Conservation (phyloP, 2,329 filamentous ascomycete genomes). For the Fusarium sulawesiense region DNA sequence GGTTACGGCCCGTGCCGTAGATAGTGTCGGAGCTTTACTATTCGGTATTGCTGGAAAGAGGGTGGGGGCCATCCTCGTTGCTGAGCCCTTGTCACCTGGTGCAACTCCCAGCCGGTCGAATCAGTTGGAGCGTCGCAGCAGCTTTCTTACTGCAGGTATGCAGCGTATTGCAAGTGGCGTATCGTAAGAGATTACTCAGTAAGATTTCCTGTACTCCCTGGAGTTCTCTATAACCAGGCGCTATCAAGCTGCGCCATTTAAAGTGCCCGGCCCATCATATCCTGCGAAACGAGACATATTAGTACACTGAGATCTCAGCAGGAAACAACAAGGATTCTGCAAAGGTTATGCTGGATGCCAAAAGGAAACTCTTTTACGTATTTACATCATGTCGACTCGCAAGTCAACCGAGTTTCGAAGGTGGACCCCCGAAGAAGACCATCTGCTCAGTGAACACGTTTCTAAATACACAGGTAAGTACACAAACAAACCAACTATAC, state of each 20-base stretch:
- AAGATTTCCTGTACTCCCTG: not conserved
- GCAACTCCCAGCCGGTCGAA: not conserved
- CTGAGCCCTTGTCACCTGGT: not conserved
- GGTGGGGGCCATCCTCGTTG: not conserved
- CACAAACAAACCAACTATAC: not conserved
- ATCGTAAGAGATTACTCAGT: not conserved
- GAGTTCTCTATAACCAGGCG: not conserved
- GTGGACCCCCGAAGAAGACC: slow-evolving; percentile 7
- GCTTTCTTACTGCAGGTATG: not conserved
- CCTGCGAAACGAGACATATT: not conserved
- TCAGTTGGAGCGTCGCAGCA: not conserved
- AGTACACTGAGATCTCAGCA: not conserved
- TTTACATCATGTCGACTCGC: not conserved
- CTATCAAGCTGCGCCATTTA: not conserved
- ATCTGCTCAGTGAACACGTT: slow-evolving; percentile 6
- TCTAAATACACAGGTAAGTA: slow-evolving; percentile 7
- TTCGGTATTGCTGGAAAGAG: not conserved
- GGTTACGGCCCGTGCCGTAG: not conserved
- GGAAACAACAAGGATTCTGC: not conserved
- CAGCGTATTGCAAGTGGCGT: not conserved
- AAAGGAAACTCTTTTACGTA: not conserved
- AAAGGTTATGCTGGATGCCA: too few species aligned
- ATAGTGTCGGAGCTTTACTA: not conserved
- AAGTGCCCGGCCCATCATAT: not conserved
- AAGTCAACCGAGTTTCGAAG: slow-evolving; percentile 1